A percentile compares a stretch with the other conserved stretches of the same genome.
Evolutionary conservation across 768 basidiomycete species (phyloP).

Genomic region (Pluteus cervinus): DNA sequence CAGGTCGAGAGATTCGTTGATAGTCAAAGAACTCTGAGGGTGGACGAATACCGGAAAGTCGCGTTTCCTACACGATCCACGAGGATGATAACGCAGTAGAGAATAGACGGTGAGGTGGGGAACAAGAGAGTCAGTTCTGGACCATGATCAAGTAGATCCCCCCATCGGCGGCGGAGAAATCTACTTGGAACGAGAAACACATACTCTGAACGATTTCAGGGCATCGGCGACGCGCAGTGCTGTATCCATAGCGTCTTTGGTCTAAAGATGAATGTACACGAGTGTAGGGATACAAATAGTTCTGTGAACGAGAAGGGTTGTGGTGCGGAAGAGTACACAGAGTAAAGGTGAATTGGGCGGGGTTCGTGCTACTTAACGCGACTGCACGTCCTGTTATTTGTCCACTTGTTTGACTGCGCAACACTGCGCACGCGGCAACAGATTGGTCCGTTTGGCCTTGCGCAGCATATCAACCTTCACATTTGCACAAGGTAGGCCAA

Average conservation of each 20-base stretch:
- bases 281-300: too few species aligned
- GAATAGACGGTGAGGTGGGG: not conserved
- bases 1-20: constrained; percentile 78
- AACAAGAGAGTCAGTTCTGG: not conserved
- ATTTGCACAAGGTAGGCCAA: too few species aligned
- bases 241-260: constrained; percentile 51
- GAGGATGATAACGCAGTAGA: not conserved
- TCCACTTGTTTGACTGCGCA: too few species aligned
- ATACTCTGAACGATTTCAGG: constrained; percentile 64
- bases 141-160: not conserved
- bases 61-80: constrained; percentile 58
- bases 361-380: too few species aligned
- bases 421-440: too few species aligned
- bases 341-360: constrained; percentile 9
- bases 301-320: too few species aligned
- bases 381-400: too few species aligned
- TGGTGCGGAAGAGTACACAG: too few species aligned
- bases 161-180: not conserved
- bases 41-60: constrained; percentile 67
- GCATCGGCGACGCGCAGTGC: constrained; percentile 62
- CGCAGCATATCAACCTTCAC: too few species aligned
- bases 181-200: constrained; percentile 16
- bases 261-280: constrained; percentile 7
- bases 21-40: constrained; percentile 79
- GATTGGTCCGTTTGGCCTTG: too few species aligned